Percentiles rank a stretch among this genome's conserved stretches.
phyloP scores from a whole-genome alignment of 805 yeast genomes.

The Jamesozyma lodderae region DNA sequence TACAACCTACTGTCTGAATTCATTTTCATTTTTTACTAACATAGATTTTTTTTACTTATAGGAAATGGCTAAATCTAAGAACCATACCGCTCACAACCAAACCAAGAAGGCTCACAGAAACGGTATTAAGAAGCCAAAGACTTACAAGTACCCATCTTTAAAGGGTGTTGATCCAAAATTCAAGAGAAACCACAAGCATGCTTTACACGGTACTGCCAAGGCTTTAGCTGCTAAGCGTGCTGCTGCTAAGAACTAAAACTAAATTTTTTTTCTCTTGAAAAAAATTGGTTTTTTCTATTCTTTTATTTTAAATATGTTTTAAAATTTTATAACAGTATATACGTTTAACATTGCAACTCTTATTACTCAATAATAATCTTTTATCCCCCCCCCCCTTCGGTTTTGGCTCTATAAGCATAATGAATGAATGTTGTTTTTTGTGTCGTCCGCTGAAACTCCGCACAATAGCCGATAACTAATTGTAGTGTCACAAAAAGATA shows the following conservation, averaged over 20 bases:
- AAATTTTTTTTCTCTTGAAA: not conserved
- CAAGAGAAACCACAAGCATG: conserved; percentile 98
- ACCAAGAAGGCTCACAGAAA: conserved; percentile 99
- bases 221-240: conserved; percentile 79
- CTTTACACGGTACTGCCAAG: conserved; percentile 95
- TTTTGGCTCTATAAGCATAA: too few relatives aligned
- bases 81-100: conserved; percentile 99
- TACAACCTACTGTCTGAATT: too few relatives aligned
- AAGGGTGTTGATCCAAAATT: conserved; percentile 99
- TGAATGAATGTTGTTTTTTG: too few relatives aligned
- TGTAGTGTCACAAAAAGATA: too few relatives aligned
- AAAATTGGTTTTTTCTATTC: not conserved
- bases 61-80: conserved; percentile 97
- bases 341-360: conserved; percentile 3
- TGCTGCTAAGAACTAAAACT: conserved; percentile 18
- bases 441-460: too few relatives aligned
- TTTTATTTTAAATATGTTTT: not conserved
- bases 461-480: too few relatives aligned
- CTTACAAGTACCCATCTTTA: conserved; percentile 95
- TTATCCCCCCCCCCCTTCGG: too few relatives aligned
- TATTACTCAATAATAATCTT: too few relatives aligned
- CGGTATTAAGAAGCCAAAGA: conserved; percentile 99
- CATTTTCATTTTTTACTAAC: conserved; percentile 1
- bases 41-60: conserved; percentile 4
- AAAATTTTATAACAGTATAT: conserved; percentile 4